These are phyloP conservation scores for Cantharellus cinnabarinus DNA, from an alignment of 768 basidiomycete species.

Conservation along the genomic window DNA sequence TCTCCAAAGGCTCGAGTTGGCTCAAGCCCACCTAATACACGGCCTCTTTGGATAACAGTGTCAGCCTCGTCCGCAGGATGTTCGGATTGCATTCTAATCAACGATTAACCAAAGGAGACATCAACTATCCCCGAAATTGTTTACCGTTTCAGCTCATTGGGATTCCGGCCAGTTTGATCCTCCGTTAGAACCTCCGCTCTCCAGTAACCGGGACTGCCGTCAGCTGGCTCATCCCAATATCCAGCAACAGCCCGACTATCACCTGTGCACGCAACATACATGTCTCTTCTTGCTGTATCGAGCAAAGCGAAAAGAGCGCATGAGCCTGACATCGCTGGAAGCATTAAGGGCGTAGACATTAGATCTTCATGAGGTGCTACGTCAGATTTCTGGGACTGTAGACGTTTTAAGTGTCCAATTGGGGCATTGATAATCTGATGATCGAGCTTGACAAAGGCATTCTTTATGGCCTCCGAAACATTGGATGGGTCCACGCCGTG, in stretches of 20 bases:
- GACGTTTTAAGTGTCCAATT: conserved; percentile 43
- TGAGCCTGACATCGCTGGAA: conserved; percentile 73
- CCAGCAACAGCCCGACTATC: conserved; percentile 94
- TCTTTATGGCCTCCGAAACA: conserved; percentile 47
- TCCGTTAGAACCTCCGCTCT: conserved; percentile 83
- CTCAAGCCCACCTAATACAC: conserved; percentile 74
- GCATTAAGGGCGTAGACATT: conserved; percentile 47
- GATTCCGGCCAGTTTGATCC: conserved; percentile 89
- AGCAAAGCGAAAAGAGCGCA: conserved; percentile 80
- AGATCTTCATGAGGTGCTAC: conserved; percentile 45
- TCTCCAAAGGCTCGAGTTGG: conserved; percentile 78
- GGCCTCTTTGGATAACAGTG: conserved; percentile 56
- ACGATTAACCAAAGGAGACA: not conserved
- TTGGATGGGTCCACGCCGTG: conserved; percentile 28
- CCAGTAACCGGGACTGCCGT: conserved; percentile 53
- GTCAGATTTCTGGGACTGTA: conserved; percentile 27
- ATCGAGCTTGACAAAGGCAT: conserved; percentile 69
- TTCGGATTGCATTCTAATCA: conserved; percentile 49
- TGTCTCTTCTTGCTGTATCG: conserved; percentile 58
- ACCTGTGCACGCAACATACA: conserved; percentile 83
- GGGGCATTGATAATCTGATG: conserved; percentile 65
- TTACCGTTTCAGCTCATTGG: conserved; percentile 64
- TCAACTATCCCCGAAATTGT: conserved; percentile 6
- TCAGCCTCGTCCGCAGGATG: conserved; percentile 60
- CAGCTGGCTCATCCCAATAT: conserved; percentile 50